Evolutionary conservation across 1,139 yeast genomes (phyloP), one percentile per base, ranked within the genome.

Genomic region (Kodamaea anthophila): DNA sequence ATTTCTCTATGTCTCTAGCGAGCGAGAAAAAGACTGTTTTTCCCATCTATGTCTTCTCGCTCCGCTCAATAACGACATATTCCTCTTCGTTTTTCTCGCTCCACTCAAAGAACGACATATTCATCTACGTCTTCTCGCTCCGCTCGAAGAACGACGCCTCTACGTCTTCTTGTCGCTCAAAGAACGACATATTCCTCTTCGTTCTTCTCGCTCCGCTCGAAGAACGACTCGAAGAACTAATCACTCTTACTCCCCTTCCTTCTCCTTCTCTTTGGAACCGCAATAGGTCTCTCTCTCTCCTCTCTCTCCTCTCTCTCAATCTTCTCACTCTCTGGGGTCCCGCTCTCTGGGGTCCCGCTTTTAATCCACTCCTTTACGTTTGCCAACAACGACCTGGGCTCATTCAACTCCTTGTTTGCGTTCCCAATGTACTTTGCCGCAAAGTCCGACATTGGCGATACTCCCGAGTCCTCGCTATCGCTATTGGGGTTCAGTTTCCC

Each of bases 331-430:
- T 41, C 45, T 30, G 27, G 34, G 24, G 14, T 11, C 19, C 30
- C 11, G 27, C 34, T 13, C 27, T 69, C 69, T 14, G 38, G 32
- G 13, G 36, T 34, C 16, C 33, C 42, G 25, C 69, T 69, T 7
- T 60, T 44, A 33, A 80, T 79, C 87, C 88, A 80, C 26, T 70
- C 85, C 50, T 74, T 77, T 37, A 81, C 76, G 43, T 72, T 74
- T 20, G 74, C 76, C 34, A 79, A 65, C 22, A 80, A 60, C 3
- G 78, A 68, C 53, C 60, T 44, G 11, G 32, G 28, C 15, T 43
- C 43, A 41, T 64, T 63, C 37, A 69, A 58, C 24, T 66, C 70
- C 37, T 63, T 61, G 37, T 70, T 61, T 20, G 70, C 72, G 50
- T 70, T 70, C 18, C 74, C 83, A 30, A 77, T 70, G 48, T 65